Evolutionary conservation across 108 stramenopile species (phyloP).

Genomic region (Conticribra weissflogii): DNA sequence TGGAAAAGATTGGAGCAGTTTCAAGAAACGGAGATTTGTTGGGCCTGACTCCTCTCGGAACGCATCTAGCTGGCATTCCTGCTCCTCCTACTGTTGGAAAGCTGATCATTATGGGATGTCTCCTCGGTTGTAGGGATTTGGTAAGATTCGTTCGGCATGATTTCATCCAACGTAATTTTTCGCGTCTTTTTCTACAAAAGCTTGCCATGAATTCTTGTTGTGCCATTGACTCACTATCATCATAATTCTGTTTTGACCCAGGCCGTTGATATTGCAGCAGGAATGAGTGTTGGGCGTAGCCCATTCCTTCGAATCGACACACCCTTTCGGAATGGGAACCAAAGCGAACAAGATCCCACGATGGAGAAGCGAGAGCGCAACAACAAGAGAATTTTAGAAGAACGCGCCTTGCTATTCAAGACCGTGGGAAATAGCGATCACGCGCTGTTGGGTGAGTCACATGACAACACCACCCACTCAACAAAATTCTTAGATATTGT

Average conservation of each 20-base stretch:
- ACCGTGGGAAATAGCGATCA: slow-evolving; percentile 86
- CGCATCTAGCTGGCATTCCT: slow-evolving; percentile 84
- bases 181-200: too few relatives aligned
- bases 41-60: slow-evolving; percentile 74
- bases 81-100: slow-evolving; percentile 86
- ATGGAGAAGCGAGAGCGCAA: slow-evolving; percentile 15
- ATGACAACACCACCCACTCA: too few relatives aligned
- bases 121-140: slow-evolving; percentile 79
- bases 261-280: slow-evolving; percentile 82
- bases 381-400: slow-evolving; percentile 51
- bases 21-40: slow-evolving; percentile 22
- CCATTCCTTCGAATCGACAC: slow-evolving; percentile 75
- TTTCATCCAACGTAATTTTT: too few relatives aligned
- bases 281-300: slow-evolving; percentile 72
- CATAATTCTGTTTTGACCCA: neutral
- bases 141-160: too few relatives aligned
- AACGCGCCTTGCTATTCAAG: slow-evolving; percentile 61
- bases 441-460: slow-evolving; percentile 72
- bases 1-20: slow-evolving; percentile 68
- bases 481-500: too few relatives aligned
- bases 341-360: slow-evolving; percentile 19
- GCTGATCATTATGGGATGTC: slow-evolving; percentile 77
- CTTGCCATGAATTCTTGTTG: too few relatives aligned
- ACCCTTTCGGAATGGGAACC: slow-evolving; percentile 5
- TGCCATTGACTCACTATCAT: neutral